These are phyloP conservation scores for Kazachstania psychrophila DNA, from an alignment of 805 yeast genomes.

Conservation along the genomic window DNA sequence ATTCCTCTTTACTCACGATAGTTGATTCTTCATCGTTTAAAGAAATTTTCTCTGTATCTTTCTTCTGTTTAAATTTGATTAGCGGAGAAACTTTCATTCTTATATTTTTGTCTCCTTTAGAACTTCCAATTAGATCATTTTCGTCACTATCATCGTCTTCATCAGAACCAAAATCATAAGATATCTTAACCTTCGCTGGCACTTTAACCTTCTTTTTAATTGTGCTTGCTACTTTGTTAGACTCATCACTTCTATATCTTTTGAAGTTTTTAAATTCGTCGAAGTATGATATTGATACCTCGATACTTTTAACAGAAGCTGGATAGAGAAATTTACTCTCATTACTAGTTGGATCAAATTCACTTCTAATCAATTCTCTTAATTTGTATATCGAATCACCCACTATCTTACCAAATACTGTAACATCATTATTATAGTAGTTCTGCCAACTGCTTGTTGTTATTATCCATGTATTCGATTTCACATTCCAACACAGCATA, in stretches of 20 bases:
- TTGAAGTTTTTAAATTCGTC: slow-evolving; percentile 13
- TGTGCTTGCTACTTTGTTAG: neutral
- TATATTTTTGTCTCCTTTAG: too few relatives aligned
- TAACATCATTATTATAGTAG: slow-evolving; percentile 34
- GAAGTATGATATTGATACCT: slow-evolving; percentile 42
- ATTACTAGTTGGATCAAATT: slow-evolving; percentile 31
- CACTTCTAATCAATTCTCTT: slow-evolving; percentile 41
- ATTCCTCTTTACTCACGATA: too few relatives aligned
- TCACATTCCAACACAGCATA: slow-evolving; percentile 40
- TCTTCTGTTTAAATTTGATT: neutral
- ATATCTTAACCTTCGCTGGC: slow-evolving; percentile 29
- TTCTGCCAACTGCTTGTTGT: slow-evolving; percentile 42
- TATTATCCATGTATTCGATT: slow-evolving; percentile 33
- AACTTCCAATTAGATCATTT: slow-evolving; percentile 3
- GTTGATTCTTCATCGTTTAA: neutral
- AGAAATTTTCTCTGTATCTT: too few relatives aligned
- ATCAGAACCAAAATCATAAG: slow-evolving; percentile 33
- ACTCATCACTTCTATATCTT: slow-evolving; percentile 3
- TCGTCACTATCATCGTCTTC: slow-evolving; percentile 30
- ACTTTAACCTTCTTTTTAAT: slow-evolving; percentile 15
- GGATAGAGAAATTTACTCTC: slow-evolving; percentile 45
- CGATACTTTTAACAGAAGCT: slow-evolving; percentile 33
- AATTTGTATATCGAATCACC: slow-evolving; percentile 49
- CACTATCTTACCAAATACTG: slow-evolving; percentile 49
- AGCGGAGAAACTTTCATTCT: slow-evolving; percentile 6